A percentile compares a stretch with the other conserved stretches of the same genome.
These are phyloP conservation scores for Fraxinus baroniana DNA, from an alignment of 305 asterid genomes.

Conservation along the genomic window DNA sequence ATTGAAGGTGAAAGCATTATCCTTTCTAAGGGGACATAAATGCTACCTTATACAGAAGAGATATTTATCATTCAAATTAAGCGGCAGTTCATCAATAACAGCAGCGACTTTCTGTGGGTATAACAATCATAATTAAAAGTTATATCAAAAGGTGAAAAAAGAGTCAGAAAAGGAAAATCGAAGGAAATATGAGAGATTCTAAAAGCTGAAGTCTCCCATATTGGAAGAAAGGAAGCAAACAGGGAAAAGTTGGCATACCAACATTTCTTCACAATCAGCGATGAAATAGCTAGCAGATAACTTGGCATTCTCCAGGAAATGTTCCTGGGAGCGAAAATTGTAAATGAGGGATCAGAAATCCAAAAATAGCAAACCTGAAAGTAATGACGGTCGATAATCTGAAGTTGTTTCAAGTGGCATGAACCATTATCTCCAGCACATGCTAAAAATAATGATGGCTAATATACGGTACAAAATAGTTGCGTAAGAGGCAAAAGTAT, in stretches of 20 bases:
- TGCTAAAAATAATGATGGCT: background rate
- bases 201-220: slow-evolving; percentile 13
- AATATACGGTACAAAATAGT: background rate
- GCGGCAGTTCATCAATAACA: slow-evolving; percentile 81
- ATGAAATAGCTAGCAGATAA: slow-evolving; percentile 77
- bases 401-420: background rate
- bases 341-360: background rate
- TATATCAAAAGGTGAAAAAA: background rate
- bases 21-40: slow-evolving; percentile 4
- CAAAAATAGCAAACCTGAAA: background rate
- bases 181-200: background rate
- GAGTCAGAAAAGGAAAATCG: background rate
- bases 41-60: slow-evolving; percentile 75
- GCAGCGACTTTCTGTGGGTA: slow-evolving; percentile 81
- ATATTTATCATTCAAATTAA: slow-evolving; percentile 68
- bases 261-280: slow-evolving; percentile 60
- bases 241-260: slow-evolving; percentile 50
- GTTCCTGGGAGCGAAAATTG: slow-evolving; percentile 49
- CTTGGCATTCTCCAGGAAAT: slow-evolving; percentile 80
- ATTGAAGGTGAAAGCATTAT: slow-evolving; percentile 8
- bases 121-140: slow-evolving; percentile 20
- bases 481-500: background rate
- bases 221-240: slow-evolving; percentile 1
- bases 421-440: background rate
- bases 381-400: background rate